Percentiles rank a stretch among this genome's conserved stretches.
Conservation (phyloP, 2,329 filamentous ascomycete species). For the Aspergillus sp. region DNA sequence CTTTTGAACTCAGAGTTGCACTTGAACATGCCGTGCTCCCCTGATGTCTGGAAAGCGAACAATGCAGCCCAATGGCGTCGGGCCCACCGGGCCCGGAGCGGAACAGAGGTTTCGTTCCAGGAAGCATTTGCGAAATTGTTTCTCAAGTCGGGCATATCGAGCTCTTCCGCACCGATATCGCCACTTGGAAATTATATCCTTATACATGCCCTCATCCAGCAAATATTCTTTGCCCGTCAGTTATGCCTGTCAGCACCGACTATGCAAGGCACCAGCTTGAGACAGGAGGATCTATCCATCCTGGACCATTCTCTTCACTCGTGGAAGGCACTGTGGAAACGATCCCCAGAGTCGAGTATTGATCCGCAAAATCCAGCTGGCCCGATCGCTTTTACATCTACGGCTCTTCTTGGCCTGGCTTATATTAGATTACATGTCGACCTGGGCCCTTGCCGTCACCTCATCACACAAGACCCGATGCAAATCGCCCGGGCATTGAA, state of each 20-base stretch:
- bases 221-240: conserved; percentile 46
- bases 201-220: conserved; percentile 47
- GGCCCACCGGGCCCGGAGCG: conserved; percentile 26
- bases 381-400: conserved; percentile 47
- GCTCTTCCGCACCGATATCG: conserved; percentile 34
- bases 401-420: conserved; percentile 39
- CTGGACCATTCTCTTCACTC: conserved; percentile 42
- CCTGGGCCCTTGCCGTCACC: conserved; percentile 38
- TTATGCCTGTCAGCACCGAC: conserved; percentile 39
- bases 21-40: conserved; percentile 47
- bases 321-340: conserved; percentile 48
- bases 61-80: conserved; percentile 44
- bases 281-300: conserved; percentile 36
- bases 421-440: conserved; percentile 43
- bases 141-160: conserved; percentile 28
- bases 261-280: conserved; percentile 35
- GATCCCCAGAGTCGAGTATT: conserved; percentile 45
- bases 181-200: conserved; percentile 48
- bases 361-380: conserved; percentile 47
- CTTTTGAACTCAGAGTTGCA: conserved; percentile 49
- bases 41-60: conserved; percentile 48
- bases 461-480: conserved; percentile 40
- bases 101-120: conserved; percentile 34
- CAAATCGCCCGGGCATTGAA: conserved; percentile 41
- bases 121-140: conserved; percentile 40